A percentile compares a stretch with the other conserved stretches of the same genome.
These are phyloP conservation scores for Incumbomyces lentus DNA, from an alignment of 2,329 filamentous ascomycete genomes.

Conservation along the genomic window DNA sequence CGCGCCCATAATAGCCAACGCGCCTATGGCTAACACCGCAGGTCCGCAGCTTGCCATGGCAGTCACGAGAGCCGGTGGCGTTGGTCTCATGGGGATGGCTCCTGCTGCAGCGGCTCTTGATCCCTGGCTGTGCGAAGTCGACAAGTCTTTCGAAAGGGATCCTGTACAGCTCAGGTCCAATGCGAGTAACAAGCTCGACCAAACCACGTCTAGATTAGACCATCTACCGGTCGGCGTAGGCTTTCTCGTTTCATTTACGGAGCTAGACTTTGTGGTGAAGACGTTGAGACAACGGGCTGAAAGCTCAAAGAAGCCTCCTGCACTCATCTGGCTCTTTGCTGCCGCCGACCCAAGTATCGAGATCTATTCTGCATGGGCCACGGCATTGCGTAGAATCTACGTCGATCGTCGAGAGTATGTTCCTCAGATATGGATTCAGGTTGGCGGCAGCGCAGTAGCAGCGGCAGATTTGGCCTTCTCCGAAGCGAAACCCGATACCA, in stretches of 20 bases:
- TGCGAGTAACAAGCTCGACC: slow-evolving; percentile 1
- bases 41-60: slow-evolving; percentile 47
- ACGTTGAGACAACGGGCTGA: slow-evolving; percentile 25
- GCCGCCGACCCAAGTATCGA: slow-evolving; percentile 31
- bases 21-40: slow-evolving; percentile 59
- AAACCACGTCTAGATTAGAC: not conserved
- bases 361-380: slow-evolving; percentile 20
- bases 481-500: slow-evolving; percentile 44
- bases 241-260: slow-evolving; percentile 30
- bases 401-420: slow-evolving; percentile 36
- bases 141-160: slow-evolving; percentile 12
- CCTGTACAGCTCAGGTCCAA: slow-evolving; percentile 15
- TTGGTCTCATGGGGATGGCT: slow-evolving; percentile 49
- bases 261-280: slow-evolving; percentile 22
- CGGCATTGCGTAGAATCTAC: slow-evolving; percentile 33
- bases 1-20: slow-evolving; percentile 48
- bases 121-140: slow-evolving; percentile 23
- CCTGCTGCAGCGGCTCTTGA: slow-evolving; percentile 9
- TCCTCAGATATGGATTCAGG: slow-evolving; percentile 43
- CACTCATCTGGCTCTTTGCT: slow-evolving; percentile 33
- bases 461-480: slow-evolving; percentile 40
- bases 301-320: slow-evolving; percentile 24
- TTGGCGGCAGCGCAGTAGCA: slow-evolving; percentile 39
- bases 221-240: slow-evolving; percentile 32
- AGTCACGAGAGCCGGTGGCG: slow-evolving; percentile 45